Evolutionary conservation across 2,329 filamentous ascomycete genomes (phyloP).

Genomic region (Scedosporium boydii): DNA sequence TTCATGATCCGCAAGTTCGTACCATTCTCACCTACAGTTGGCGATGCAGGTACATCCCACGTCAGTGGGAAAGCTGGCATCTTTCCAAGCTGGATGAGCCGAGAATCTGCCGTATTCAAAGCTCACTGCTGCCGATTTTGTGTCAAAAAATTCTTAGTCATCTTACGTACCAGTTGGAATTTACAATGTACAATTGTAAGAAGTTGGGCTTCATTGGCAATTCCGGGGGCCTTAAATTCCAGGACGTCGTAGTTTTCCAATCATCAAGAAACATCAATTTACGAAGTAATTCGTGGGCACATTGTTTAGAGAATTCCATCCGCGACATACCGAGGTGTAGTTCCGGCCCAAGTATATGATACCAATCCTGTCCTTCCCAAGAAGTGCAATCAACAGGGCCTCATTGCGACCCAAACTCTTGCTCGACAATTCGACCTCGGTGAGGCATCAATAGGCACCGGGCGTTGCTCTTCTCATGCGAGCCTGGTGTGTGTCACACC

Average conservation of each 20-base stretch:
- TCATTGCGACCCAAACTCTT: background rate
- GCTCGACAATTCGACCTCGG: background rate
- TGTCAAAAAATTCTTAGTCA: too few species aligned
- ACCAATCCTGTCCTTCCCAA: background rate
- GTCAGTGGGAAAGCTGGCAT: constrained; percentile 1
- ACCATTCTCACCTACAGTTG: background rate
- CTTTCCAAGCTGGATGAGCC: background rate
- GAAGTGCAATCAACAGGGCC: background rate
- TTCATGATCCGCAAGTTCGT: background rate
- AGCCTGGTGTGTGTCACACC: background rate
- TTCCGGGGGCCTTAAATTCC: too few species aligned
- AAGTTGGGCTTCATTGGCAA: too few species aligned
- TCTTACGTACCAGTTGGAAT: too few species aligned
- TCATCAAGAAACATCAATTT: too few species aligned
- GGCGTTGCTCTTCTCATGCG: background rate
- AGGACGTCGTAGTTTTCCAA: too few species aligned
- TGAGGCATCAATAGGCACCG: background rate
- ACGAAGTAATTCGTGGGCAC: too few species aligned
- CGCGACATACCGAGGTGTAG: too few species aligned
- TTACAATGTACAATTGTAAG: too few species aligned
- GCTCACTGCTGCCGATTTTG: too few species aligned
- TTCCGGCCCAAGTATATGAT: background rate
- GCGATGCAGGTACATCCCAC: background rate
- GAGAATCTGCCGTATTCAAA: background rate
- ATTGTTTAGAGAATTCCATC: too few species aligned